Evolutionary conservation across 164 flowering plant species (phyloP).

Genomic region (Dillenia turbinata): DNA sequence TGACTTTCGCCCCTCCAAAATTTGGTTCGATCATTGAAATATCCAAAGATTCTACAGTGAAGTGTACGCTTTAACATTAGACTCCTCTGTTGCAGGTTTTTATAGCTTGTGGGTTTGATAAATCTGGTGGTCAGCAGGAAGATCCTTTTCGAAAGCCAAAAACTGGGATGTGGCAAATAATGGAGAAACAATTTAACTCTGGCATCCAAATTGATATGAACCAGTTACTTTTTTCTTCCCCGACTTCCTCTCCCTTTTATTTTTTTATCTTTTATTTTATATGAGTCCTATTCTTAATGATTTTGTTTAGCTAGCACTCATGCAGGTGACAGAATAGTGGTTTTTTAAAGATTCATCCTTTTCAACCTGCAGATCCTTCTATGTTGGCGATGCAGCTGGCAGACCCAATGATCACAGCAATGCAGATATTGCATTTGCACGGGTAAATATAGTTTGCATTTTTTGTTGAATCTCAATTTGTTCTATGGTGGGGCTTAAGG

Average conservation of each 20-base stretch:
- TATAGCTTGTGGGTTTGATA: constrained; percentile 76
- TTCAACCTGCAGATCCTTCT: constrained; percentile 61
- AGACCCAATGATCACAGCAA: constrained; percentile 82
- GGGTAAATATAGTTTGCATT: constrained; percentile 23
- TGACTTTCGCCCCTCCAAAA: too few species aligned
- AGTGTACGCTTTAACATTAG: not conserved
- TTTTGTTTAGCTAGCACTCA: not conserved
- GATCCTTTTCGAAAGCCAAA: constrained; percentile 86
- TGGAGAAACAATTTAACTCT: constrained; percentile 86
- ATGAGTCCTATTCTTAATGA: too few species aligned
- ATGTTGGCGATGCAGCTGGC: constrained; percentile 98
- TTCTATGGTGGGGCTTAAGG: too few species aligned
- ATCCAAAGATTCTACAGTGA: not conserved
- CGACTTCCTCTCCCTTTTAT: constrained; percentile 4
- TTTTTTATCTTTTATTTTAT: not conserved
- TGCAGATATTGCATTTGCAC: constrained; percentile 82
- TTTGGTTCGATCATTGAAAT: too few species aligned
- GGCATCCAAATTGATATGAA: constrained; percentile 77
- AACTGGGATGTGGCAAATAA: constrained; percentile 87
- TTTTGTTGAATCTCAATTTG: too few species aligned
- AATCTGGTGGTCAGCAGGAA: constrained; percentile 32
- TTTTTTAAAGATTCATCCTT: constrained; percentile 3
- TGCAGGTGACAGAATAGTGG: not conserved
- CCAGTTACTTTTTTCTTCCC: constrained; percentile 37
- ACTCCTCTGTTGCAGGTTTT: constrained; percentile 57